phyloP scores from a whole-genome alignment of 2,329 filamentous ascomycete species.

The Aureobasidium uvarum region DNA sequence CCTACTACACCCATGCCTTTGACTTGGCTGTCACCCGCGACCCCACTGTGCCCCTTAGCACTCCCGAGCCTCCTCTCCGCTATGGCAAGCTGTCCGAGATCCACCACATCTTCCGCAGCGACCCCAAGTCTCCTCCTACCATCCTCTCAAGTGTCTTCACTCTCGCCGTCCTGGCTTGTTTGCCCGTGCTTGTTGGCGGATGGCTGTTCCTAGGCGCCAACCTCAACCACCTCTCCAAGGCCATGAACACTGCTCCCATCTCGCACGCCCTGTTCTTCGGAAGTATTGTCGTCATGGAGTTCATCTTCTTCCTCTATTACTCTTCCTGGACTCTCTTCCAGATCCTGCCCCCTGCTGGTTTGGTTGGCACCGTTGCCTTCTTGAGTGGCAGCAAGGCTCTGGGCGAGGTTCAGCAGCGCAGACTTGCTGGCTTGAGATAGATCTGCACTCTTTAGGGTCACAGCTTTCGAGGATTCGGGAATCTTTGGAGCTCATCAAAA shows the following conservation, averaged over 20 bases:
- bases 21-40: conserved; percentile 66
- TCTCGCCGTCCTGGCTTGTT: conserved; percentile 66
- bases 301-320: conserved; percentile 94
- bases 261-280: conserved; percentile 83
- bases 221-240: conserved; percentile 70
- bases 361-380: conserved; percentile 70
- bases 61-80: conserved; percentile 67
- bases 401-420: conserved; percentile 85
- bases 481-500: not conserved
- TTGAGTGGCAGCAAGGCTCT: conserved; percentile 86
- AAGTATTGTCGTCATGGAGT: conserved; percentile 83
- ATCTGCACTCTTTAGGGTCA: not conserved
- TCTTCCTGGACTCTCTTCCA: conserved; percentile 89
- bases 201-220: conserved; percentile 85
- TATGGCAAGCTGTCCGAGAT: conserved; percentile 85
- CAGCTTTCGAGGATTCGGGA: not conserved
- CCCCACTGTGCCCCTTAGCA: conserved; percentile 57
- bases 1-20: conserved; percentile 69
- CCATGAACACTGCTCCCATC: conserved; percentile 71
- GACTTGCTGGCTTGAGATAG: conserved; percentile 68
- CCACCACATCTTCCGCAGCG: conserved; percentile 81
- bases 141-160: conserved; percentile 77
- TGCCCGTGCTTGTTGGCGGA: conserved; percentile 69
- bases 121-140: conserved; percentile 76
- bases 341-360: conserved; percentile 68